Evolutionary conservation across 164 flowering plant genomes (phyloP).

Genomic region (Buxus sempervirens): DNA sequence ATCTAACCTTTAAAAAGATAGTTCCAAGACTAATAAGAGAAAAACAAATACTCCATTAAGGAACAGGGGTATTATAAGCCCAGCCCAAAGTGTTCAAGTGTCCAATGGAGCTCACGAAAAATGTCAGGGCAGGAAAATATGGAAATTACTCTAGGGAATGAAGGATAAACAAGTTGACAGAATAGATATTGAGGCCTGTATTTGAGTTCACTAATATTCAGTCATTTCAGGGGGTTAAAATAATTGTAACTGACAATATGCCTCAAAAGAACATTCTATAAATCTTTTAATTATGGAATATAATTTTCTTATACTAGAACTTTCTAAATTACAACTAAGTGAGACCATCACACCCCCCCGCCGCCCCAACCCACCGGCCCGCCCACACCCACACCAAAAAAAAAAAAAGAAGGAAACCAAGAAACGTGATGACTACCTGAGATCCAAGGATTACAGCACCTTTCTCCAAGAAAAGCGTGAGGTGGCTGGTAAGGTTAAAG

Average conservation of each 20-base stretch:
- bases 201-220: not conserved
- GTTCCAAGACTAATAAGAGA: not conserved
- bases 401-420: not conserved
- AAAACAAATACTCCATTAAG: not conserved
- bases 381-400: not conserved
- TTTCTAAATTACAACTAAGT: no score
- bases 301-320: not conserved
- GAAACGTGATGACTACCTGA: conserved; percentile 45
- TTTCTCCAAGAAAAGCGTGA: conserved; percentile 85
- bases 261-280: not conserved
- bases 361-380: not conserved
- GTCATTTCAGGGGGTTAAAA: not conserved
- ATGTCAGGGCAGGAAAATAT: no score
- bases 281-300: not conserved
- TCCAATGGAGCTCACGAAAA: no score
- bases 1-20: not conserved
- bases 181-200: not conserved
- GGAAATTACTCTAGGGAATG: no score
- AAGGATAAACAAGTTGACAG: not conserved
- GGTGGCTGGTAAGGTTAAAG: conserved; percentile 90
- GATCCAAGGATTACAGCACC: conserved; percentile 83
- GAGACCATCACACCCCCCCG: no score
- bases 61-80: no score
- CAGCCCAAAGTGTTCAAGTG: no score
- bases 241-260: not conserved